Evolutionary conservation across 2,329 filamentous ascomycete genomes (phyloP).

Genomic region (Lecanosticta acicola): DNA sequence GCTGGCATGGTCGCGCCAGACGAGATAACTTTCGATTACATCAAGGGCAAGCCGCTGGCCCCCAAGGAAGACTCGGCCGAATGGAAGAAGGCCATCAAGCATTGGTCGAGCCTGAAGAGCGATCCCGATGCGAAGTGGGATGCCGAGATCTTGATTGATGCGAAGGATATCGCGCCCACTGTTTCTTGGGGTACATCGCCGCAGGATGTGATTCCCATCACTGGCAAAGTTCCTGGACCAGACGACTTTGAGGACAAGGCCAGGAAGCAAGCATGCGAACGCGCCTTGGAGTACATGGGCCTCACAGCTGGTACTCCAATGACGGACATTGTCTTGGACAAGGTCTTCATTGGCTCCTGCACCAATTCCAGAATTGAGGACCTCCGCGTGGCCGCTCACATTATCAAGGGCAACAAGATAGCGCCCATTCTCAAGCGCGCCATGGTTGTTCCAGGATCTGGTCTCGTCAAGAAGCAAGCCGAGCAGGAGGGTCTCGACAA

Average conservation of each 20-base stretch:
- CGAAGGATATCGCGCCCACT: constrained; percentile 87
- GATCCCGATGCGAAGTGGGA: constrained; percentile 89
- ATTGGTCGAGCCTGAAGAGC: constrained; percentile 82
- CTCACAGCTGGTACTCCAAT: constrained; percentile 78
- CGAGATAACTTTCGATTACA: constrained; percentile 88
- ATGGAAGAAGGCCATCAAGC: constrained; percentile 81
- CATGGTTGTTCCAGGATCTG: constrained; percentile 94
- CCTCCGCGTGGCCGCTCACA: constrained; percentile 74
- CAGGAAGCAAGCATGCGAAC: constrained; percentile 73
- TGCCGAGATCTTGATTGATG: constrained; percentile 80
- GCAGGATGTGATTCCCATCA: constrained; percentile 94
- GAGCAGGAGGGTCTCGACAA: constrained; percentile 89
- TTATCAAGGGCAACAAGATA: constrained; percentile 82
- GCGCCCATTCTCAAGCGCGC: constrained; percentile 86
- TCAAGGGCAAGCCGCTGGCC: constrained; percentile 83
- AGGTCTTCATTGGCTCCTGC: constrained; percentile 97
- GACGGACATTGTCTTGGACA: constrained; percentile 88
- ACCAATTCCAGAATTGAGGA: constrained; percentile 97
- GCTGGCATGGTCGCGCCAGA: constrained; percentile 97
- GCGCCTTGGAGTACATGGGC: constrained; percentile 95
- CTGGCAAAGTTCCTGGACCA: constrained; percentile 80
- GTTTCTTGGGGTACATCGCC: constrained; percentile 96
- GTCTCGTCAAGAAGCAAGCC: constrained; percentile 85
- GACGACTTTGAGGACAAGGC: constrained; percentile 74
- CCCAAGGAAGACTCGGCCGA: constrained; percentile 77